Evolutionary conservation across 164 flowering plant genomes (phyloP), one percentile per base, ranked within the genome.

Genomic region (Houttuynia cordata): DNA sequence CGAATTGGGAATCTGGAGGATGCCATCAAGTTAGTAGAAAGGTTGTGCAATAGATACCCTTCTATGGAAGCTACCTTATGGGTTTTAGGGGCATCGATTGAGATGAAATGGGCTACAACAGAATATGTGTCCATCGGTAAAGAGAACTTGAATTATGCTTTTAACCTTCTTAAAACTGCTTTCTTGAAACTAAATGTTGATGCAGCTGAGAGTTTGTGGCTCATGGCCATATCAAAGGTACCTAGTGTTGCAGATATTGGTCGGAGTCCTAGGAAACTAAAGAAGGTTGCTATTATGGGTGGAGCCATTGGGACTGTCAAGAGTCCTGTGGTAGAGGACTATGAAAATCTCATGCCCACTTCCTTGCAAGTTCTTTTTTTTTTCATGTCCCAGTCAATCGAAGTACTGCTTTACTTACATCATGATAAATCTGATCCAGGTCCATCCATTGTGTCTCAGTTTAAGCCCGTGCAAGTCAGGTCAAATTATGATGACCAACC

Each of bases 221-320:
- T 75, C 60, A 78, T 85, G 97, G 99, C n/a, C n/a, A n/a, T n/a
- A n/a, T n/a, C n/a, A n/a, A n/a, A n/a, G n/a, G n/a, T n/a, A n/a
- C n/a, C n/a, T n/a, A n/a, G n/a, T n/a, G n/a, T n/a, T n/a, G n/a
- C n/a, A n/a, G n/a, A n/a, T n/a, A n/a, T n/a, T n/a, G n/a, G n/a
- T n/a, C n/a, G n/a, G n/a, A n/a, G n/a, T n/a, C n/a, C n/a, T n/a
- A n/a, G n/a, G n/a, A n/a, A n/a, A n/a, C n/a, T n/a, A n/a, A n/a
- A n/a, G n/a, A n/a, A n/a, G n/a, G n/a, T n/a, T n/a, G n/a, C n/a
- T n/a, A n/a, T n/a, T n/a, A n/a, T n/a, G n/a, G 99, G 91, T 75
- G 99, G 99, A 37, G 99, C 91, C 21, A 88, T 97, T 41, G 99
- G 97, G 23, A 94, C 97, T 51, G 99, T 96, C 14, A 91, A 88